Conservation (phyloP, 495 filamentous ascomycete genomes). For the Penicillium egyptiacum region DNA sequence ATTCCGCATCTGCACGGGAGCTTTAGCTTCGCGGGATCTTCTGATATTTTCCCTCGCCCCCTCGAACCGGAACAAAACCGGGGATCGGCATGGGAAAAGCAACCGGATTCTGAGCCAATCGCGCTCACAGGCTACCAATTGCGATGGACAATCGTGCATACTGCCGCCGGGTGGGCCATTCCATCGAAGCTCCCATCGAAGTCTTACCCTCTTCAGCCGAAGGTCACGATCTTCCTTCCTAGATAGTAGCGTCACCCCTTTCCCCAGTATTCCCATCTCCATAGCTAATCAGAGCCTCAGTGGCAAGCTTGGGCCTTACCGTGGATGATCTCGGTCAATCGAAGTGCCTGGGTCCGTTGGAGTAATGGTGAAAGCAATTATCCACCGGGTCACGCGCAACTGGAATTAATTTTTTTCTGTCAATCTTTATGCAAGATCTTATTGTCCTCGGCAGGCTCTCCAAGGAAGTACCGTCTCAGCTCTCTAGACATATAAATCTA, state of each 20-base stretch:
- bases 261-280: background rate
- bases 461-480: constrained; percentile 22
- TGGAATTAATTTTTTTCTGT: constrained; percentile 19
- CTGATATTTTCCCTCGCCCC: background rate
- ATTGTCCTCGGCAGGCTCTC: constrained; percentile 26
- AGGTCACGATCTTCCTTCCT: constrained; percentile 22
- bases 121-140: background rate
- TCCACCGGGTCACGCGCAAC: constrained; percentile 34
- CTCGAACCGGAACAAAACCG: background rate
- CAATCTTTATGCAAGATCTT: constrained; percentile 11
- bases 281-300: constrained; percentile 11
- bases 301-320: constrained; percentile 20
- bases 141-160: constrained; percentile 26
- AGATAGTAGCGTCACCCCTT: constrained; percentile 1
- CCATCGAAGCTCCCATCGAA: constrained; percentile 31
- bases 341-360: constrained; percentile 27
- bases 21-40: constrained; percentile 1
- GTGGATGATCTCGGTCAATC: constrained; percentile 26
- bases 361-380: constrained; percentile 35
- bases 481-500: constrained; percentile 18
- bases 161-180: constrained; percentile 32
- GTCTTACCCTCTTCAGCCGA: constrained; percentile 27
- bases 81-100: background rate
- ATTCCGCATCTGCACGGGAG: constrained; percentile 9
- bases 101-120: background rate